Base-by-base conservation (phyloP, 2,329 filamentous ascomycete species). In the Pseudocercospora musae region DNA sequence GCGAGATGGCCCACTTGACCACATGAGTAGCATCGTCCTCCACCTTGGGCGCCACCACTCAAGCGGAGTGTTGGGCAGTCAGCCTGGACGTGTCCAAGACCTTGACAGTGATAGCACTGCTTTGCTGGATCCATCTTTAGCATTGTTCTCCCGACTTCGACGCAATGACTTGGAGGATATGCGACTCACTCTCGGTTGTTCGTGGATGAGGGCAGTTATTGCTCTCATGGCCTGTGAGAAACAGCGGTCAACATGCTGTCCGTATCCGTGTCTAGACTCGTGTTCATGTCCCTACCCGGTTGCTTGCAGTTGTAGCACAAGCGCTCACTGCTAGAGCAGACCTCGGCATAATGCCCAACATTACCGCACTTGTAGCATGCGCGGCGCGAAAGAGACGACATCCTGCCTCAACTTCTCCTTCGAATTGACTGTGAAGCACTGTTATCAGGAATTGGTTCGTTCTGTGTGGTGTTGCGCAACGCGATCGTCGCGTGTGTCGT, bases 281-380 rank as follows among this genome's bases (percentile, higher is more conserved):
- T 15, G 7, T 42, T 42, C 18, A 52, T 52, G 44, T 46, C 62
- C 73, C 70, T 79, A 88, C 87, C 90, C 66, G 90, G 90, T 81
- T 94, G 90, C 84, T 94, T 94, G 93, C 95, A 99, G 85, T 99
- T 99, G 84, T 99, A 99, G 89, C 95, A 99, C 75, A 99, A 90
- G 76, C 95, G 91, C 85, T 99, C 94, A 64, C 93, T 90, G 64
- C 94, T 97, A 66, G 94, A 95, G 89, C 95, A 99, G 71, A 96
- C 93, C 85, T 98, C 93, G 69, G 84, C 82, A 73, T 83, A 84
- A 74, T 82, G 81, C 62, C 80, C 79, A 67, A 83, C 78, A 69
- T 81, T 79, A 72, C 79, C 80, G 75, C 79, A 83, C 76, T 81
- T 81, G 76, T 82, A 83, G 77, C 81, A 83, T 66, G 81, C 81